phyloP scores from a whole-genome alignment of 148 eudicot genomes.

The Drosera capensis region DNA sequence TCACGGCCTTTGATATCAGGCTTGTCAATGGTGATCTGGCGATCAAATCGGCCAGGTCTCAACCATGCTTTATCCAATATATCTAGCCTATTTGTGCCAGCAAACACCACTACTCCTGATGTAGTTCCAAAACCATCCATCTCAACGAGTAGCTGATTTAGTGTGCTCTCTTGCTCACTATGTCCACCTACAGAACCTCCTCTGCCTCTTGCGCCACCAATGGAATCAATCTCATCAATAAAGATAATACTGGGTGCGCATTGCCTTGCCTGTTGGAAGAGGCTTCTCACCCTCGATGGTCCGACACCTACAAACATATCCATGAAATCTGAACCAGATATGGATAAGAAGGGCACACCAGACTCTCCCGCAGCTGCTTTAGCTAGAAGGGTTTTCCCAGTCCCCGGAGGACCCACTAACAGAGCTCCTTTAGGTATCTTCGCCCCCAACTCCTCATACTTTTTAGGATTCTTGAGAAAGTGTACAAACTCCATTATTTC shows the following conservation, averaged over 20 bases:
- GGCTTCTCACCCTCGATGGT: slow-evolving; percentile 77
- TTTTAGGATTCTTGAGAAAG: slow-evolving; percentile 84
- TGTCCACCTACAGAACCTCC: slow-evolving; percentile 69
- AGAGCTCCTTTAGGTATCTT: slow-evolving; percentile 92
- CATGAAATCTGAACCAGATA: slow-evolving; percentile 84
- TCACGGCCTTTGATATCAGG: slow-evolving; percentile 92
- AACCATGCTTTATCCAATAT: slow-evolving; percentile 75
- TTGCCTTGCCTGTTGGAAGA: slow-evolving; percentile 79
- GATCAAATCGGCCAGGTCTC: slow-evolving; percentile 84
- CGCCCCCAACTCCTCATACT: slow-evolving; percentile 73
- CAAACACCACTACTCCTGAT: slow-evolving; percentile 80
- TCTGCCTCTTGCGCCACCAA: slow-evolving; percentile 81
- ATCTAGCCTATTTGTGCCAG: slow-evolving; percentile 85
- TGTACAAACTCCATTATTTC: slow-evolving; percentile 87
- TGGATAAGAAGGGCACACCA: slow-evolving; percentile 86
- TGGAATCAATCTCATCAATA: slow-evolving; percentile 93
- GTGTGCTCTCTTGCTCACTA: slow-evolving; percentile 84
- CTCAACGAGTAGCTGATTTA: slow-evolving; percentile 84
- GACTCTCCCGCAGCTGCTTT: slow-evolving; percentile 96
- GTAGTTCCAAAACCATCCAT: slow-evolving; percentile 93
- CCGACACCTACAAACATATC: slow-evolving; percentile 99
- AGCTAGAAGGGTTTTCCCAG: slow-evolving; percentile 86
- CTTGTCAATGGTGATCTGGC: slow-evolving; percentile 68
- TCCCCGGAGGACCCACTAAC: slow-evolving; percentile 94
- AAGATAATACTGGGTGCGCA: slow-evolving; percentile 87